A percentile compares a stretch with the other conserved stretches of the same genome.
phyloP scores from a whole-genome alignment of 306 rosid species.

The Begonia peltatifolia region DNA sequence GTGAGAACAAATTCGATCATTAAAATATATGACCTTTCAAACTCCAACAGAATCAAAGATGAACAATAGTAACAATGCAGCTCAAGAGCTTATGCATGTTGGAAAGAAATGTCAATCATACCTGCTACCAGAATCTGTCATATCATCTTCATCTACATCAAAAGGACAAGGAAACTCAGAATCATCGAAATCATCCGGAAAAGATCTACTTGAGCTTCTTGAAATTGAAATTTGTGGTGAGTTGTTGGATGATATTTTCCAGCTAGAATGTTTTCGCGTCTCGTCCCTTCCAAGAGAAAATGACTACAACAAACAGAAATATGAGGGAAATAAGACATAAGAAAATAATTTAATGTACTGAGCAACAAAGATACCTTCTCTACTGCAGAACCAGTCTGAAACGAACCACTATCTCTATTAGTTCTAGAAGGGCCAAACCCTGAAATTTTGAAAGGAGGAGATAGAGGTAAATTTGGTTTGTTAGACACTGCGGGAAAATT shows the following conservation, averaged over 20 bases:
- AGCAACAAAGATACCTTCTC: background rate
- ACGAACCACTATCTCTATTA: background rate
- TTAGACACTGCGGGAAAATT: background rate
- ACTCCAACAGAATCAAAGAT: background rate
- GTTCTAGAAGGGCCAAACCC: too few species aligned
- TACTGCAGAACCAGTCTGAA: background rate
- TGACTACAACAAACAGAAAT: background rate
- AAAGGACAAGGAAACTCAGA: constrained; percentile 47
- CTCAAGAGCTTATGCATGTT: background rate
- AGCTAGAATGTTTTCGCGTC: background rate
- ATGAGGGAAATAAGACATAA: background rate
- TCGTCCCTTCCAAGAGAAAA: background rate
- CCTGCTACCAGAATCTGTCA: constrained; percentile 55
- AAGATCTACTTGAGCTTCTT: background rate
- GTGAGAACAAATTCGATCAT: too few species aligned
- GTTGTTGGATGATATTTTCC: background rate
- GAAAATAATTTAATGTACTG: background rate
- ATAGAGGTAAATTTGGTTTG: background rate
- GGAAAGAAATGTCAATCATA: constrained; percentile 7
- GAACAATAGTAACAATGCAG: background rate
- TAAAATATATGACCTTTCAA: too few species aligned
- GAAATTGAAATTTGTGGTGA: background rate
- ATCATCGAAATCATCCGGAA: constrained; percentile 22
- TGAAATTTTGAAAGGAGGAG: background rate
- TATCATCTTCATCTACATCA: constrained; percentile 49